These are phyloP conservation scores for Pichia eremophila DNA, from an alignment of 805 yeast species.

Conservation along the genomic window DNA sequence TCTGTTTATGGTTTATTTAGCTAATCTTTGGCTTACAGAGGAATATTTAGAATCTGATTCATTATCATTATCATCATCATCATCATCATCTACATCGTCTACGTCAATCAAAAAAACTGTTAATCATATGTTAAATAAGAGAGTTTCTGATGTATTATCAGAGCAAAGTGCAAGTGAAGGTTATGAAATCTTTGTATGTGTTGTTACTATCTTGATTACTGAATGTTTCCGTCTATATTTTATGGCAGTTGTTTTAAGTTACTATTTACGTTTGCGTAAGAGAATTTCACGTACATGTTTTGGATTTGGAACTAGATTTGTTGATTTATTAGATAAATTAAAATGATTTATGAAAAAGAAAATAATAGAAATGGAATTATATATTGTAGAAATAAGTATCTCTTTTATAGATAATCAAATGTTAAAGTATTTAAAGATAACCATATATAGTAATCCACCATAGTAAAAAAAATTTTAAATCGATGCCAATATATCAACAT, in stretches of 20 bases:
- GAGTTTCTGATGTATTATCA: slow-evolving; percentile 18
- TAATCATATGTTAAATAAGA: slow-evolving; percentile 5
- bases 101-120: not conserved
- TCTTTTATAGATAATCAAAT: too few relatives aligned
- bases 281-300: slow-evolving; percentile 5
- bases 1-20: slow-evolving; percentile 65
- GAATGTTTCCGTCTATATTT: slow-evolving; percentile 48
- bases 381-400: too few relatives aligned
- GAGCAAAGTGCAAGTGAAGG: slow-evolving; percentile 57
- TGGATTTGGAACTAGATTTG: not conserved
- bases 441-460: too few relatives aligned
- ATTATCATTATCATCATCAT: not conserved
- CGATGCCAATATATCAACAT: too few relatives aligned
- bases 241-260: slow-evolving; percentile 39
- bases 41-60: not conserved
- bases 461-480: too few relatives aligned
- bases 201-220: slow-evolving; percentile 39
- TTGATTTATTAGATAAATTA: slow-evolving; percentile 4
- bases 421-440: too few relatives aligned
- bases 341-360: not conserved
- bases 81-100: not conserved
- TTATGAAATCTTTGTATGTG: slow-evolving; percentile 50
- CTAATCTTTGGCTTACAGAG: slow-evolving; percentile 57
- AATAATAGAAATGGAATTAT: too few relatives aligned
- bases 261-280: slow-evolving; percentile 6